Percentiles rank a stretch among this genome's conserved stretches.
Evolutionary conservation across 371 early-diverging fungal species (phyloP).

Genomic region (Funneliformis caledonium): DNA sequence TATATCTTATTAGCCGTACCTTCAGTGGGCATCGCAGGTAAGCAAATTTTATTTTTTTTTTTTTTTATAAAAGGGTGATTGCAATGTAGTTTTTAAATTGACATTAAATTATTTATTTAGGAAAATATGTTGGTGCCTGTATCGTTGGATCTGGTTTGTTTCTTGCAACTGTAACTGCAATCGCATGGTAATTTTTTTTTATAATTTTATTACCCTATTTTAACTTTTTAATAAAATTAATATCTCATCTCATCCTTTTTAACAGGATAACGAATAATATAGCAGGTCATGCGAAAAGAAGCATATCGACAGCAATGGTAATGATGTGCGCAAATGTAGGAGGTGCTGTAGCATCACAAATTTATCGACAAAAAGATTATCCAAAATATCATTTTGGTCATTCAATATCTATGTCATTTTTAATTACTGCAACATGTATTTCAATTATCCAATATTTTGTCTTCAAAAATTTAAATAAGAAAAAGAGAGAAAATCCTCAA

Average conservation of each 20-base stretch:
- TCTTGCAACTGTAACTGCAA: slow-evolving; percentile 18
- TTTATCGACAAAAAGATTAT: slow-evolving; percentile 64
- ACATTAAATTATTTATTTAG: slow-evolving; percentile 59
- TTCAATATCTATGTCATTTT: neutral
- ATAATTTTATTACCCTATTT: neutral
- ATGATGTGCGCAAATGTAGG: slow-evolving; percentile 42
- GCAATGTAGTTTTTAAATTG: slow-evolving; percentile 45
- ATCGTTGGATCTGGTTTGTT: slow-evolving; percentile 32
- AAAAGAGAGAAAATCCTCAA: neutral
- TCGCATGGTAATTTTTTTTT: slow-evolving; percentile 17
- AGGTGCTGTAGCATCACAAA: slow-evolving; percentile 64
- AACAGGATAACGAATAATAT: slow-evolving; percentile 17
- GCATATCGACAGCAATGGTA: slow-evolving; percentile 58
- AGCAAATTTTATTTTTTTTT: slow-evolving; percentile 37
- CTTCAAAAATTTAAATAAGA: slow-evolving; percentile 1
- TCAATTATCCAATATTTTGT: neutral
- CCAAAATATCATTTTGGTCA: slow-evolving; percentile 51
- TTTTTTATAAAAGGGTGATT: slow-evolving; percentile 43
- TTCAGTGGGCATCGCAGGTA: slow-evolving; percentile 12
- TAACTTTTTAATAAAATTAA: neutral
- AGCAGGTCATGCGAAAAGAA: slow-evolving; percentile 62
- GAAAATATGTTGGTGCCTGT: slow-evolving; percentile 47
- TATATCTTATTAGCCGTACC: slow-evolving; percentile 41
- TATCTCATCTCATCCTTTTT: neutral
- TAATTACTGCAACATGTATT: neutral